A percentile compares a stretch with the other conserved stretches of the same genome.
Evolutionary conservation across 495 filamentous ascomycete genomes (phyloP).

Genomic region (Aspergillus heteromorphus): DNA sequence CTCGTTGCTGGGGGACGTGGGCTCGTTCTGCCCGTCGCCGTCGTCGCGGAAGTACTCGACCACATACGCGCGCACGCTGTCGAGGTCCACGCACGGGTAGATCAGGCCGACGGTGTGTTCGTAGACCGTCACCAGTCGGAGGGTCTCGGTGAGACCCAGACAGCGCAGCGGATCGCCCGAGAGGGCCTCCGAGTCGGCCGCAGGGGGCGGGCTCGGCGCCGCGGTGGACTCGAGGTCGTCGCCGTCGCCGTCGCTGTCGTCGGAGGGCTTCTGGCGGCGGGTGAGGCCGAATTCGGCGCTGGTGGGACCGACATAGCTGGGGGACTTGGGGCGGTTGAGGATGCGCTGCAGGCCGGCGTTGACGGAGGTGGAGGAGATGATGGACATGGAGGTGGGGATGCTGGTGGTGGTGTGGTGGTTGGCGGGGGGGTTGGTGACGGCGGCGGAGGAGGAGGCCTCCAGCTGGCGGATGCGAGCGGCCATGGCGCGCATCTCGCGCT

Average conservation of each 20-base stretch:
- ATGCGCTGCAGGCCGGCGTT: conserved; percentile 26
- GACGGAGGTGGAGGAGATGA: conserved; percentile 7
- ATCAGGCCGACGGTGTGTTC: conserved; percentile 77
- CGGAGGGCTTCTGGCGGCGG: conserved; percentile 6
- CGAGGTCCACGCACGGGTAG: conserved; percentile 75
- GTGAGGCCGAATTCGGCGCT: conserved; percentile 39
- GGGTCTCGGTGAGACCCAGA: conserved; percentile 52
- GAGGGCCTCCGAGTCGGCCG: conserved; percentile 11
- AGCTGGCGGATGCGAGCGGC: conserved; percentile 30
- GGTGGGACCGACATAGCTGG: conserved; percentile 36
- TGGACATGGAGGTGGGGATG: conserved; percentile 3
- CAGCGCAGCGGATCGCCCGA: conserved; percentile 17
- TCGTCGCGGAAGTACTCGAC: conserved; percentile 51
- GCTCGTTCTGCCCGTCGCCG: conserved; percentile 38
- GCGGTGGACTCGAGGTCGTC: conserved; percentile 19
- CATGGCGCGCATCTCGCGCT: conserved; percentile 28
- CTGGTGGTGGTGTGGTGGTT: too few relatives aligned
- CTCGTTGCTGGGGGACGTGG: conserved; percentile 45
- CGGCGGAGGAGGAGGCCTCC: conserved; percentile 18
- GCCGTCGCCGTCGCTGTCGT: conserved; percentile 15
- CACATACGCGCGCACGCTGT: conserved; percentile 46
- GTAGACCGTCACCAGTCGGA: conserved; percentile 64
- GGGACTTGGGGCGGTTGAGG: conserved; percentile 32
- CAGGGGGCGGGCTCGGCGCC: conserved; percentile 16
- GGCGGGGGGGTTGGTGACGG: conserved; percentile 1